Base-by-base conservation (phyloP, 1,284 basidiomycete genomes). In the Moesziomyces parantarcticus region DNA sequence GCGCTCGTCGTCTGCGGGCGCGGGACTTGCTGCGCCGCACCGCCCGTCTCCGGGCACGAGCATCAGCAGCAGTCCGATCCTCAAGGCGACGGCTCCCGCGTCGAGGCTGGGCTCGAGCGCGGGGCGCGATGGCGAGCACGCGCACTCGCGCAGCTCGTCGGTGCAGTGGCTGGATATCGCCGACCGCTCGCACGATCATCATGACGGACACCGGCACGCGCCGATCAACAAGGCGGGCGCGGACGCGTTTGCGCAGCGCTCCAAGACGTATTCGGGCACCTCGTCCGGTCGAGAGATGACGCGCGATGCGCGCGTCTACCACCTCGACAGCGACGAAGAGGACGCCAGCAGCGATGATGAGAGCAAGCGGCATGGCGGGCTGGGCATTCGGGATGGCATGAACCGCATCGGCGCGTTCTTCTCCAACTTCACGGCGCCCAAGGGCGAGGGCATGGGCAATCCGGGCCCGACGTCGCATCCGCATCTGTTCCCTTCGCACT, bases 151-250 rank as follows among this genome's bases (percentile, higher is more conserved):
- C 7, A 46, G 45, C 9, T 66, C 61, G 4, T 70, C 66, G 2
- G 66, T 76, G 4, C 75, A 76, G 47, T 76, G 75, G 75, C 60
- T 75, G 20, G 75, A 76, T 39, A 68, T 76, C 39, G 65, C 71
- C 36, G 63, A 64, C 34, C 16, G 36, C 7, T 50, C 56, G 1
- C 58, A 75, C 43, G 66, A 66, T 9, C 63, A 50, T 18, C 52
- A 53, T 1, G 8, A 34, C 3, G 14, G n/a, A n/a, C n/a, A n/a
- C n/a, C 44, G 39, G 25, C 23, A 10, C 1, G 57, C 29, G 16
- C 69, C 58, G 23, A 68, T 68, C 56, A 68, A 58, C 26, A 29
- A 48, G 14, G 65, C 42, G 11, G 65, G 65, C 4, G 59, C 65
- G 11, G 46, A 58, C 0, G 65, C 65, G 11, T 68, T 68, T 34